phyloP scores from a whole-genome alignment of 192 early-diverging fungal species.

The Diversispora epigaea region DNA sequence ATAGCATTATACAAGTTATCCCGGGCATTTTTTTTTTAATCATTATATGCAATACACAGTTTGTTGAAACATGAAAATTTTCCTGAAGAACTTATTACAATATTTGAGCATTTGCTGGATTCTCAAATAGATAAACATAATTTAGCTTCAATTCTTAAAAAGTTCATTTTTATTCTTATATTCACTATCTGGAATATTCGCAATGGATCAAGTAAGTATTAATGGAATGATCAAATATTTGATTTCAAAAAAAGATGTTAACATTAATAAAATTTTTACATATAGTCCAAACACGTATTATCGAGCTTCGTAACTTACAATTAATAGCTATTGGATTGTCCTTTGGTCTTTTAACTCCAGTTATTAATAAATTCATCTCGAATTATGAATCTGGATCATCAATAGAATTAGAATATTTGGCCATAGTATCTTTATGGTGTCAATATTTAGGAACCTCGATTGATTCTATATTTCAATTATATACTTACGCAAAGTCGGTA shows the following conservation, averaged over 20 bases:
- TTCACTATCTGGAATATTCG: conserved; percentile 29
- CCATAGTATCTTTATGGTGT: conserved; percentile 10
- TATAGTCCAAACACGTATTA: conserved; percentile 7
- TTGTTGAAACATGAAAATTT: not conserved
- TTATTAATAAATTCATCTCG: not conserved
- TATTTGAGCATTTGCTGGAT: not conserved
- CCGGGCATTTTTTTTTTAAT: too few relatives aligned
- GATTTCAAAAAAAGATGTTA: not conserved
- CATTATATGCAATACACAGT: not conserved
- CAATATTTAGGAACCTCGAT: conserved; percentile 16
- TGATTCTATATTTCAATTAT: conserved; percentile 17
- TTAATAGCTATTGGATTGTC: not conserved
- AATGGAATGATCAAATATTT: not conserved
- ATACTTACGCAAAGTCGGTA: not conserved
- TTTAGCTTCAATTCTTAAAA: conserved; percentile 2
- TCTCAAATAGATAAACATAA: not conserved
- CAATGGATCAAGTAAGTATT: conserved; percentile 12
- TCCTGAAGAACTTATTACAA: not conserved
- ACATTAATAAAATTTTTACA: not conserved
- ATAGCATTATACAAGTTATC: too few relatives aligned
- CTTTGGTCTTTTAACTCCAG: conserved; percentile 12
- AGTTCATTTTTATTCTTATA: conserved; percentile 30
- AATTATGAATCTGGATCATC: not conserved
- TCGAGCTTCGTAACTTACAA: conserved; percentile 7
- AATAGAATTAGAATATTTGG: not conserved